These are phyloP conservation scores for Coemansia sp. DNA, from an alignment of 192 early-diverging fungal species.

Conservation along the genomic window DNA sequence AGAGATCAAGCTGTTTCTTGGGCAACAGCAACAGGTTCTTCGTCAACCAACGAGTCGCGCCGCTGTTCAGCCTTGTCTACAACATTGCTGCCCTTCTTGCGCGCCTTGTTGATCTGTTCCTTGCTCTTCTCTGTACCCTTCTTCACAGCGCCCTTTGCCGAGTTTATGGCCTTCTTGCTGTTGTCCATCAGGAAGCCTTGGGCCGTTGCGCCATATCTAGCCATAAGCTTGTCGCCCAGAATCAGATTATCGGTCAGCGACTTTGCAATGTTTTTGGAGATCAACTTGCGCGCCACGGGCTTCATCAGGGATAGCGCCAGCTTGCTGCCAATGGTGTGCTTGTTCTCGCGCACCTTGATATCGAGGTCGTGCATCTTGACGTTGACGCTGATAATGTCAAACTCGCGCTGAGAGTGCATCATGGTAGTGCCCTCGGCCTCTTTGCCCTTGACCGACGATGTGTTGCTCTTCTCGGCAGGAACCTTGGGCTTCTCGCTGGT, in stretches of 20 bases:
- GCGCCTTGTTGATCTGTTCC: constrained; percentile 12
- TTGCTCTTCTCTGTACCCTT: constrained; percentile 32
- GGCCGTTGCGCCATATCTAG: constrained; percentile 31
- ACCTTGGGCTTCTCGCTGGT: constrained; percentile 39
- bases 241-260: constrained; percentile 31
- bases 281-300: constrained; percentile 34
- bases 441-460: constrained; percentile 3
- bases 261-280: constrained; percentile 31
- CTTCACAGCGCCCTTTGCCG: constrained; percentile 20
- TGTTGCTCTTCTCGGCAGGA: constrained; percentile 3
- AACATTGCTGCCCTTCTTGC: constrained; percentile 8
- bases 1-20: not conserved
- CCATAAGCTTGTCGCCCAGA: constrained; percentile 25
- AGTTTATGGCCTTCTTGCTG: constrained; percentile 24
- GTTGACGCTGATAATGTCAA: constrained; percentile 43
- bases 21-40: not conserved
- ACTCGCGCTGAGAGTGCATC: constrained; percentile 20
- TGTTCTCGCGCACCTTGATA: constrained; percentile 36
- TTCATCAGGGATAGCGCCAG: constrained; percentile 34
- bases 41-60: constrained; percentile 10
- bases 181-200: constrained; percentile 13
- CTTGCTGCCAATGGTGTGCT: constrained; percentile 39
- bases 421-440: not conserved
- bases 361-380: constrained; percentile 43
- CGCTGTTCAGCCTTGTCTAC: not conserved